Conservation (phyloP, 805 yeast species). For the Hanseniaspora vineae region DNA sequence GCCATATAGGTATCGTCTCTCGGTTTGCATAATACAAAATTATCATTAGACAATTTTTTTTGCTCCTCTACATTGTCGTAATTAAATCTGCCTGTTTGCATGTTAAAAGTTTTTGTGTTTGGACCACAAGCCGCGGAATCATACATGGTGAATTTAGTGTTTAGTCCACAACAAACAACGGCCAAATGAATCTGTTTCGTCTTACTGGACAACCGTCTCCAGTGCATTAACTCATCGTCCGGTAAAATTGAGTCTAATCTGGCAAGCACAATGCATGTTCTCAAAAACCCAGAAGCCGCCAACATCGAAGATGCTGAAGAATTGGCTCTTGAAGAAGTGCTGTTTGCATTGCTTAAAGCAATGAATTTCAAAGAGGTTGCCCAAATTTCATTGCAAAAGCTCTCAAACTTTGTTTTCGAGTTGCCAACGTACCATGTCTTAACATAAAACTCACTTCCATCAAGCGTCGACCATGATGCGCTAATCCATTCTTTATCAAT, state of each 20-base stretch:
- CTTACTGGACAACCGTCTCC: slow-evolving; percentile 60
- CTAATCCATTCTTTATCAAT: slow-evolving; percentile 73
- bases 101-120: slow-evolving; percentile 20
- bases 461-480: slow-evolving; percentile 83
- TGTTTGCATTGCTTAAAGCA: slow-evolving; percentile 26
- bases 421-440: slow-evolving; percentile 48
- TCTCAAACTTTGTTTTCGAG: slow-evolving; percentile 31
- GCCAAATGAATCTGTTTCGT: slow-evolving; percentile 44
- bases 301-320: not conserved
- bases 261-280: slow-evolving; percentile 51
- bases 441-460: slow-evolving; percentile 48
- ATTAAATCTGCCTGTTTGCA: slow-evolving; percentile 1
- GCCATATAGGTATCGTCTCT: slow-evolving; percentile 42
- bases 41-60: slow-evolving; percentile 8
- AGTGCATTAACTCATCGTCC: slow-evolving; percentile 68
- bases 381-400: slow-evolving; percentile 58
- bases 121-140: slow-evolving; percentile 22
- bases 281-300: not conserved
- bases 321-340: slow-evolving; percentile 22
- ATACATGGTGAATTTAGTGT: slow-evolving; percentile 33
- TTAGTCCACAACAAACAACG: slow-evolving; percentile 54
- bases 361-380: slow-evolving; percentile 31
- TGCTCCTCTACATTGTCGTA: slow-evolving; percentile 8
- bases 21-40: slow-evolving; percentile 33
- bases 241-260: slow-evolving; percentile 63